phyloP scores from a whole-genome alignment of 805 yeast genomes.

The Wickerhamiella vanderwaltii region DNA sequence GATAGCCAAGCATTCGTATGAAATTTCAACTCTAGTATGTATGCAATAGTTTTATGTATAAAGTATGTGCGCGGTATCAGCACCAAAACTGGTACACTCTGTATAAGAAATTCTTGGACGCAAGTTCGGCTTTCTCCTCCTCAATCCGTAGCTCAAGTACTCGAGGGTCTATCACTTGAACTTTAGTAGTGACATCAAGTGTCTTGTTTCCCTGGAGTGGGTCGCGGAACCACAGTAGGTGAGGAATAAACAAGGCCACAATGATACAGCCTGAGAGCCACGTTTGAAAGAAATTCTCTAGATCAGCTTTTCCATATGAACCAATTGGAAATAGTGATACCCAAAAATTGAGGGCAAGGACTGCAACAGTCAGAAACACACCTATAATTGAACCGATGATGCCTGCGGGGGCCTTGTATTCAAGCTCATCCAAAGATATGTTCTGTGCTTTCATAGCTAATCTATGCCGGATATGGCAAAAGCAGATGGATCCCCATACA shows the following conservation, averaged over 20 bases:
- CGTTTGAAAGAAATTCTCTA: constrained; percentile 37
- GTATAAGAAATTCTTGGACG: constrained; percentile 36
- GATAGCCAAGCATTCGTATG: no score
- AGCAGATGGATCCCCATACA: constrained; percentile 67
- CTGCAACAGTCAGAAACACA: constrained; percentile 40
- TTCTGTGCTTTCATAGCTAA: constrained; percentile 51
- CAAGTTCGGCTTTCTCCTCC: constrained; percentile 43
- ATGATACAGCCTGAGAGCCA: constrained; percentile 37
- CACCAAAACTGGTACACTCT: constrained; percentile 50
- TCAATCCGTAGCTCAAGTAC: constrained; percentile 37
- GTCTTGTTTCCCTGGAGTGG: constrained; percentile 14
- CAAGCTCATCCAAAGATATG: constrained; percentile 53
- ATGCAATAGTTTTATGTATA: no score
- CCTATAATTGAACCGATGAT: constrained; percentile 57
- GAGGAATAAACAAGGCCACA: constrained; percentile 12
- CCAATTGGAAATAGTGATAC: constrained; percentile 64
- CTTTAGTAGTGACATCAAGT: constrained; percentile 17
- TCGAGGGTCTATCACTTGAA: constrained; percentile 16
- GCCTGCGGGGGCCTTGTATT: constrained; percentile 58
- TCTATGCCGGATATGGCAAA: constrained; percentile 58
- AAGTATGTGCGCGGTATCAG: no score
- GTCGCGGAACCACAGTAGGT: constrained; percentile 16
- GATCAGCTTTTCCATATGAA: constrained; percentile 27
- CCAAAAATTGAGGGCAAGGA: constrained; percentile 72
- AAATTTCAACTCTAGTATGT: no score